Base-by-base conservation (phyloP, 106 monocot genomes). In the Allium sativum region DNA sequence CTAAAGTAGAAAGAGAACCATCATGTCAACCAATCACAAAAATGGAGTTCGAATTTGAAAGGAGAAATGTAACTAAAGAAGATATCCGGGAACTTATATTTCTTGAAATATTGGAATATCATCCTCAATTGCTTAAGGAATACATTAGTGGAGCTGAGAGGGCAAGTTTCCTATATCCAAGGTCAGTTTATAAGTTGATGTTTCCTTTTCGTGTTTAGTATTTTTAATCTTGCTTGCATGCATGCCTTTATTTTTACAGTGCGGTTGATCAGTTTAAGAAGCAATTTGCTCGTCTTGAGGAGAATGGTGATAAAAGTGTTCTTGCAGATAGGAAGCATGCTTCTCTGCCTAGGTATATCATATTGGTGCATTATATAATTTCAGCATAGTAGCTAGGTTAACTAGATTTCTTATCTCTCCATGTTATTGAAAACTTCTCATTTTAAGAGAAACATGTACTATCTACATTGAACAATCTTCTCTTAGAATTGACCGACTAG, bases 11-110 rank as follows among this genome's bases (percentile, higher is more conserved):
- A 55, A 81, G 90, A 44, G 95, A 95, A 52, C 95, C 90, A 65
- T 84, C 90, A 20, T 84, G 86, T 61, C 90, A 84, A 44, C 90
- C 86, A 44, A 86, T 90, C 42, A 72, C 86, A 17, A 90, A 95
- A 81, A 73, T 95, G 68, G 95, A 95, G 62, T 95, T 95, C 63
- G 95, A 95, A 66, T 95, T 95, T 75, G 95, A 95, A 52, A 70
- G 90, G 11, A 75, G 79, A 66, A 86, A 77, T 53, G 78, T 90
- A 51, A 86, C 81, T 13, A 87, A 95, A 75, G 90, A 90, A 41
- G 90, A 95, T 45, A 73, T 95, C 21, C 65, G 75, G 61, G 95
- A 90, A 48, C 84, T 95, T 56, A 90, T 95, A 62, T 95, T 81
- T 63, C 77, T 77, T 18, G 95, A 95, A 70, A 86, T 90, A 57